A percentile compares a stretch with the other conserved stretches of the same genome.
Evolutionary conservation across 2,329 filamentous ascomycete species (phyloP).

Genomic region (Apiospora koreana): DNA sequence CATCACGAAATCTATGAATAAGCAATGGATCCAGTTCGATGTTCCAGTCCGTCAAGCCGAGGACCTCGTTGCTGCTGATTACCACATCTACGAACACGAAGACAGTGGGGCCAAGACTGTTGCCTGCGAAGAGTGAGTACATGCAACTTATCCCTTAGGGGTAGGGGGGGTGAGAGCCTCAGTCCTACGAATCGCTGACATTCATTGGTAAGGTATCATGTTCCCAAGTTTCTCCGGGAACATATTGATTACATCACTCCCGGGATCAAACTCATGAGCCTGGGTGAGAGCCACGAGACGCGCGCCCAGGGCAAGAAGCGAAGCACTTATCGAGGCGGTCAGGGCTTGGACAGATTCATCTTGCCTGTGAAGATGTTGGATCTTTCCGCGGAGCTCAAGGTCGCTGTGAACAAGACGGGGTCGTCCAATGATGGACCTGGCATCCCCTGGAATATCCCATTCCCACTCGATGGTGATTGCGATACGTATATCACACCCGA

Average conservation of each 20-base stretch:
- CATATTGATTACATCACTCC: slow-evolving; percentile 60
- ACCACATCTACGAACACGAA: slow-evolving; percentile 41
- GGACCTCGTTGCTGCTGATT: slow-evolving; percentile 39
- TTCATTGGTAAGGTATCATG: slow-evolving; percentile 39
- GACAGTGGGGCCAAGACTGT: slow-evolving; percentile 37
- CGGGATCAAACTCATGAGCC: slow-evolving; percentile 48
- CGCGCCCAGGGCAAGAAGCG: slow-evolving; percentile 14
- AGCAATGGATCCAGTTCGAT: slow-evolving; percentile 44
- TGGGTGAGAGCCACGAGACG: slow-evolving; percentile 19
- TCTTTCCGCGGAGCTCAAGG: not conserved
- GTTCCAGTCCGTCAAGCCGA: slow-evolving; percentile 40
- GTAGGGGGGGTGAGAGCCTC: not conserved
- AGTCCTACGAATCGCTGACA: not conserved
- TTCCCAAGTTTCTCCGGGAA: slow-evolving; percentile 46
- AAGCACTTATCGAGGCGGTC: slow-evolving; percentile 18
- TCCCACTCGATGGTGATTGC: slow-evolving; percentile 22
- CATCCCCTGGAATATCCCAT: slow-evolving; percentile 21
- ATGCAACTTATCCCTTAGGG: not conserved
- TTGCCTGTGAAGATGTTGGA: slow-evolving; percentile 22
- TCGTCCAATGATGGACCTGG: slow-evolving; percentile 16
- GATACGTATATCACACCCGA: slow-evolving; percentile 29
- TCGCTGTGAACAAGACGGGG: not conserved
- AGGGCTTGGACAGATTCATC: slow-evolving; percentile 23
- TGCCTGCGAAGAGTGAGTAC: slow-evolving; percentile 36
- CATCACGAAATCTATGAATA: slow-evolving; percentile 34